Evolutionary conservation across 305 asterid species (phyloP).

Genomic region (Fraxinus nigra): DNA sequence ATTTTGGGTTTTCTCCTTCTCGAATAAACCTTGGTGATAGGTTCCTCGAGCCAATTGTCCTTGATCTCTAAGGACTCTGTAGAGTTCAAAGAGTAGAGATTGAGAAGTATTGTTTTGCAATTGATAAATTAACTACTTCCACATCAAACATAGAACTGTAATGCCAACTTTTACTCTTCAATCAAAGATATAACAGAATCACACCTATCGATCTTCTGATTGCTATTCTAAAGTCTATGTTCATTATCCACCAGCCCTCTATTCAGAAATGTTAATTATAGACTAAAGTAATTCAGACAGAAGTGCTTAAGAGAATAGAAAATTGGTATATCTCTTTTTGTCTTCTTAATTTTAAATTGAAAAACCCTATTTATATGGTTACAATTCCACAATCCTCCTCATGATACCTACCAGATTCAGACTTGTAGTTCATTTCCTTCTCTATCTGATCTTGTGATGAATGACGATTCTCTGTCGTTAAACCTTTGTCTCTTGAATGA

Average conservation of each 20-base stretch:
- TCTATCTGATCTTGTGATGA: constrained; percentile 40
- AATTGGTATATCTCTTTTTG: background rate
- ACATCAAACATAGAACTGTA: background rate
- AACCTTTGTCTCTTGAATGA: constrained; percentile 41
- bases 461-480: constrained; percentile 34
- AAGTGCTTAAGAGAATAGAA: background rate
- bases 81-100: background rate
- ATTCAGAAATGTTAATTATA: background rate
- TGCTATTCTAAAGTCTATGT: background rate
- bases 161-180: background rate
- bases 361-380: background rate
- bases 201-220: background rate
- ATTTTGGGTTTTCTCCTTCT: background rate
- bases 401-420: constrained; percentile 14
- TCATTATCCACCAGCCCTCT: background rate
- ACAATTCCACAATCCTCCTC: background rate
- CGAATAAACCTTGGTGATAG: background rate
- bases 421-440: constrained; percentile 21
- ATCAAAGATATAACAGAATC: background rate
- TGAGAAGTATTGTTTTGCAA: background rate
- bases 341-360: background rate
- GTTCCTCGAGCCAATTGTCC: background rate
- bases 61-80: background rate
- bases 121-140: background rate
- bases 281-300: background rate